Evolutionary conservation across 176 grass and related monocot species (phyloP).

Genomic region (Tillandsia leiboldiana): DNA sequence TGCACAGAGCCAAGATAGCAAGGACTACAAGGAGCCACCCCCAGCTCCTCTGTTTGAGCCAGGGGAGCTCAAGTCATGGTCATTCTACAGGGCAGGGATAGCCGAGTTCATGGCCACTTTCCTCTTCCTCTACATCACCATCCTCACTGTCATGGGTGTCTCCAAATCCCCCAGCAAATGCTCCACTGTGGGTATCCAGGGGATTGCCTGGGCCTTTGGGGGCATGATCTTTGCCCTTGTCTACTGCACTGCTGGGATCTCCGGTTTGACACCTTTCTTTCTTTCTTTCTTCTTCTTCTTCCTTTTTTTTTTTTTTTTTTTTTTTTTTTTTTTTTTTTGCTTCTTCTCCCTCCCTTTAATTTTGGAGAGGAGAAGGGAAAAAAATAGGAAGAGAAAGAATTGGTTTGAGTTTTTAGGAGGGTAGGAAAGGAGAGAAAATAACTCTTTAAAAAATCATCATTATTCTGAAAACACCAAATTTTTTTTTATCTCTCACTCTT

Average conservation of each 20-base stretch:
- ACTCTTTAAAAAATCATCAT: too few relatives aligned
- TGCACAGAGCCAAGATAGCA: conserved; percentile 59
- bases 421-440: not conserved
- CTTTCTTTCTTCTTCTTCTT: too few relatives aligned
- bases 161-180: conserved; percentile 50
- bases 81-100: conserved; percentile 91
- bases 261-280: conserved; percentile 30
- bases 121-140: conserved; percentile 89
- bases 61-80: conserved; percentile 81
- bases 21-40: conserved; percentile 80
- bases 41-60: conserved; percentile 77
- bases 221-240: conserved; percentile 95
- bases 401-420: too few relatives aligned
- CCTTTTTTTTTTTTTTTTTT: conserved; percentile 18
- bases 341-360: too few relatives aligned
- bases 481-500: too few relatives aligned
- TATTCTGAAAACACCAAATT: too few relatives aligned
- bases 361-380: too few relatives aligned
- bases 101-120: conserved; percentile 87
- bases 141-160: conserved; percentile 92
- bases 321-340: not conserved
- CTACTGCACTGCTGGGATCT: conserved; percentile 95
- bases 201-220: conserved; percentile 87
- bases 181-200: conserved; percentile 73
- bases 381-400: too few relatives aligned